Conservation (phyloP, 352 stramenopile species). For the Pythium vanterpoolii region DNA sequence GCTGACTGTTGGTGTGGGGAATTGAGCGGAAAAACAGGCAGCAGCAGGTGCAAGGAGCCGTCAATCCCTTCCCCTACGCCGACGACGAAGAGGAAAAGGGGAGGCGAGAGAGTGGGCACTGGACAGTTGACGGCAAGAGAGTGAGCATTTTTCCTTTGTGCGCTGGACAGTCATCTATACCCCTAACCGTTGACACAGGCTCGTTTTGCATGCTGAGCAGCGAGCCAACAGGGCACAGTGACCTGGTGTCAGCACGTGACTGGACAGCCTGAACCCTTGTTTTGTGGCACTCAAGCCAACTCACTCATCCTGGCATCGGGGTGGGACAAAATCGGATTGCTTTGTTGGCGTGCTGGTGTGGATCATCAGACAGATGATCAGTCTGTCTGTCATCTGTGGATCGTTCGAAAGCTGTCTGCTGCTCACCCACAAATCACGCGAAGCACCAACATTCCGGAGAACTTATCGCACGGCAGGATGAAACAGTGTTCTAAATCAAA, state of each 20-base stretch:
- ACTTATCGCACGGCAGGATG: neutral
- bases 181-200: constrained; percentile 21
- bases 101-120: constrained; percentile 21
- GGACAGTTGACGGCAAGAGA: constrained; percentile 1
- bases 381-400: constrained; percentile 9
- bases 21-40: constrained; percentile 6
- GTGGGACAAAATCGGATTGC: constrained; percentile 16
- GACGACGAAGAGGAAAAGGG: constrained; percentile 11
- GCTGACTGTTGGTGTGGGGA: constrained; percentile 21
- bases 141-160: constrained; percentile 2
- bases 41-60: constrained; percentile 16
- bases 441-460: neutral
- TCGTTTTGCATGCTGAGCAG: constrained; percentile 1
- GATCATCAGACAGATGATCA: constrained; percentile 20
- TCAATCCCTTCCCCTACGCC: constrained; percentile 15
- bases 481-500: too few species aligned
- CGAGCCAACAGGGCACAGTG: constrained; percentile 1
- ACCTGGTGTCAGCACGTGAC: constrained; percentile 20
- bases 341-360: neutral
- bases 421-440: constrained; percentile 13
- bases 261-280: constrained; percentile 11
- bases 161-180: neutral
- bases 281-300: constrained; percentile 14
- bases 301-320: constrained; percentile 18
- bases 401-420: neutral